Base-by-base conservation (phyloP, 2,329 filamentous ascomycete genomes). In the Fusarium chuoi region DNA sequence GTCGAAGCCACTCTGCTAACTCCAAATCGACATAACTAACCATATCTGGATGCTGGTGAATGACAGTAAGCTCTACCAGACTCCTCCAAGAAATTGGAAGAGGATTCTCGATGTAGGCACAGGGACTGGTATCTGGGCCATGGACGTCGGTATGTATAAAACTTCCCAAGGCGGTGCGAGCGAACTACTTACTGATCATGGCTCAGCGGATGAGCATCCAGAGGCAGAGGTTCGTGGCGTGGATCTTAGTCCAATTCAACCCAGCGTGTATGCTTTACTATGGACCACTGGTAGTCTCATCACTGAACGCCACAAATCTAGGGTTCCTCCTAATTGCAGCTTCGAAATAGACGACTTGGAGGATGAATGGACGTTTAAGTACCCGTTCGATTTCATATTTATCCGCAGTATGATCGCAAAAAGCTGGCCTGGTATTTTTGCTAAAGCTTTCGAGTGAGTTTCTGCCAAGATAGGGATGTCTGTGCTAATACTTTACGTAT, bases 301-400 rank as follows among this genome's bases (percentile, higher is more conserved):
- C 8, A 14, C 38, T 41, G 20, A 41, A 14, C 12, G 38, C 20
- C 20, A 41, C 14, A 0, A 14, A 7, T 22, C 7, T 41, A 41
- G 39, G 20, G 39, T 41, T 14, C 39, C 39, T 41, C 39, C 39
- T 22, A 41, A 41, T 14, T 41, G 39, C 7, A 41, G 0, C 1
- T 41, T 41, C 20, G 20, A 41, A 41, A 41, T 41, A 41, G 39
- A 41, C 7, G 39, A 41, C 39, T 41, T 41, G 1, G 39, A 41
- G 39, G 1, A 22, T 0, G 39, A 22, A 1, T 41, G 39, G 39
- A 41, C 20, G 3, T 41, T 22, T 3, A 41, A 14, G 0, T 1
- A 41, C 22, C 20, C 0, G 12, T 41, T 41, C 3, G 39, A 41
- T 22, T 41, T 41, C 1, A 41, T 41, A 14, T 41, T 41, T 1